Evolutionary conservation across 2,329 filamentous ascomycete genomes (phyloP), one percentile per base, ranked within the genome.

Genomic region (Emergomyces africanus): DNA sequence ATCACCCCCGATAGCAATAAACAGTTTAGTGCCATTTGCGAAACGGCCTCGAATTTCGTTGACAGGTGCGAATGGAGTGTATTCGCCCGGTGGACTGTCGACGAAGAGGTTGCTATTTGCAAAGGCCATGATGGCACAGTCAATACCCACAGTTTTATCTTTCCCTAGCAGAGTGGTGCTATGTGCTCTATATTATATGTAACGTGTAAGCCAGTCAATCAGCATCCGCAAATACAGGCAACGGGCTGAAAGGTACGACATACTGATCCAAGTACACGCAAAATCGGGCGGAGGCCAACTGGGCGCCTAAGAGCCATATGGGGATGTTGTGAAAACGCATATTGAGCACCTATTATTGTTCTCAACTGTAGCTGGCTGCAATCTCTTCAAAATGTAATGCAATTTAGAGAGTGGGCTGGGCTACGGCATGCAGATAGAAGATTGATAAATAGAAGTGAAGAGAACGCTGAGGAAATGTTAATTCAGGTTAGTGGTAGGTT

Each of bases 1-100:
- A 61, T 87, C 82, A 0, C 84, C 84, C 85, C 85, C 85, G 62
- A 88, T 81, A 20, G 85, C 84, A 44, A 88, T 76, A 72, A 85
- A 78, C 25, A 90, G 71, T 64, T 86, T 84, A 23, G 84, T 84
- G 30, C 75, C 75, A 0, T 78, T 68, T 14, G 75, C 68, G 59
- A 83, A 86, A 23, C 81, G 73, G 30, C 72, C 71, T 20, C 82
- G 79, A 50, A 83, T 74, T 3, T 78, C 75, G 0, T 71, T 66
- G 1, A 85, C 70, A 0, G 77, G 68, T 69, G 80, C 77, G 64
- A 83, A 85, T 0, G 83, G 82, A 57, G 74, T 73, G 64, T 78
- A 83, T 0, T 70, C 65, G 23, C 72, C 73, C 0, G 74, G 63
- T 0, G 71, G 74, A 54, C 76, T 70, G 14, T 72, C 72, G 61